phyloP scores from a whole-genome alignment of 1,139 yeast species.

The Hyphopichia pseudoburtonii region DNA sequence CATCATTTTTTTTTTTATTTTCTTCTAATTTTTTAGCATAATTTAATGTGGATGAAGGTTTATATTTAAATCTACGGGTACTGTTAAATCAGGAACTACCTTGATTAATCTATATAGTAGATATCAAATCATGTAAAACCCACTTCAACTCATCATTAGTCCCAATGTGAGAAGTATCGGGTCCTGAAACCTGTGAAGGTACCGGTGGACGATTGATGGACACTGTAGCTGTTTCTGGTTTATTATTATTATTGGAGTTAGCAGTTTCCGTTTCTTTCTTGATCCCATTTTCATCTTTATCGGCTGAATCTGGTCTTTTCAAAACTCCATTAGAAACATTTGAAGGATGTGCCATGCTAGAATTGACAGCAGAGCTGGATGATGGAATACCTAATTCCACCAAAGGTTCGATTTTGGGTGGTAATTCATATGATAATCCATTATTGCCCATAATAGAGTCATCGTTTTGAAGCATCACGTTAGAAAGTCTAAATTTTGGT shows the following conservation, averaged over 20 bases:
- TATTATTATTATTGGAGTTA: background rate
- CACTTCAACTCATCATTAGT: conserved; percentile 69
- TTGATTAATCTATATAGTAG: conserved; percentile 28
- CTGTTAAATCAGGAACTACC: background rate
- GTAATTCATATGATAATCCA: conserved; percentile 44
- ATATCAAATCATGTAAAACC: conserved; percentile 60
- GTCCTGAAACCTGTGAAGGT: conserved; percentile 10
- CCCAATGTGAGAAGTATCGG: conserved; percentile 47
- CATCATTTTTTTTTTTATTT: too few species aligned
- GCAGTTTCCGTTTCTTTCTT: conserved; percentile 1
- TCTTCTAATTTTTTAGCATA: too few species aligned
- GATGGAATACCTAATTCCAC: conserved; percentile 5
- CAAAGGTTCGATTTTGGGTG: conserved; percentile 27
- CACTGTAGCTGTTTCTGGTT: background rate
- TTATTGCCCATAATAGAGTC: conserved; percentile 34
- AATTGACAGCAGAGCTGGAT: background rate
- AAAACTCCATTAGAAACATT: background rate
- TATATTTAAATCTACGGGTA: background rate
- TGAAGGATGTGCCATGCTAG: conserved; percentile 1
- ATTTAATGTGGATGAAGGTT: background rate
- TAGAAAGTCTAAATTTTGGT: conserved; percentile 50
- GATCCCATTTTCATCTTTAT: background rate
- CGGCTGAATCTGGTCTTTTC: background rate
- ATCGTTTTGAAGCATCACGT: conserved; percentile 60
- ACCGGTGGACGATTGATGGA: background rate